These are phyloP conservation scores for Neoascochyta sp. DNA, from an alignment of 2,329 filamentous ascomycete genomes.

Conservation along the genomic window DNA sequence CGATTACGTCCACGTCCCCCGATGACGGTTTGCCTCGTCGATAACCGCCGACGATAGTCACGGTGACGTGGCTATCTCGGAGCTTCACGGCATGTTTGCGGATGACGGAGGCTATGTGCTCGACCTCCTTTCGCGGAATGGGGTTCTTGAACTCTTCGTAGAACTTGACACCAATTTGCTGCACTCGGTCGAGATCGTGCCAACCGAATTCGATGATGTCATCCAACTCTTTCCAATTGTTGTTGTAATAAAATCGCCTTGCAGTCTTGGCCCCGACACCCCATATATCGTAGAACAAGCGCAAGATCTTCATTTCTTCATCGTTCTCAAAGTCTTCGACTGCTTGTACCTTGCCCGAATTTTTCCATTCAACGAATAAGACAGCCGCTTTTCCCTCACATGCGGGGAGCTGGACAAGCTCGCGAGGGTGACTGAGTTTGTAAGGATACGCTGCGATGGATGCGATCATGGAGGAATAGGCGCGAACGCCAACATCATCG, in stretches of 20 bases:
- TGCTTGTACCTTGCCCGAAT: constrained; percentile 59
- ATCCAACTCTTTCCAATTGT: constrained; percentile 77
- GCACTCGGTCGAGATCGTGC: constrained; percentile 68
- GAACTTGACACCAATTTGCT: constrained; percentile 92
- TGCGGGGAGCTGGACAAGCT: constrained; percentile 61
- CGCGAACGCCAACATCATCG: constrained; percentile 75
- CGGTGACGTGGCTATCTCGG: constrained; percentile 52
- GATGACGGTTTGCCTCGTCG: constrained; percentile 69
- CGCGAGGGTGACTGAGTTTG: constrained; percentile 44
- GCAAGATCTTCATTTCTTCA: constrained; percentile 60
- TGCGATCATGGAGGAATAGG: constrained; percentile 85
- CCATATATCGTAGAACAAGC: constrained; percentile 80
- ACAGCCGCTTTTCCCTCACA: constrained; percentile 76
- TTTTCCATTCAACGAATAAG: constrained; percentile 72
- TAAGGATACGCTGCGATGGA: constrained; percentile 76
- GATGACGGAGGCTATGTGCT: constrained; percentile 62
- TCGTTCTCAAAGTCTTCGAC: constrained; percentile 63
- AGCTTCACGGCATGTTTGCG: constrained; percentile 64
- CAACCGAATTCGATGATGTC: constrained; percentile 83
- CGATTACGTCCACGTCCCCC: constrained; percentile 81
- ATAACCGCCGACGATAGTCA: constrained; percentile 73
- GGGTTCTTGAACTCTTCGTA: constrained; percentile 77
- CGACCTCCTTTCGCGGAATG: constrained; percentile 71
- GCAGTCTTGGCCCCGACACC: constrained; percentile 84
- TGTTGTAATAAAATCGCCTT: constrained; percentile 71